Base-by-base conservation (phyloP, 164 flowering plant genomes). In the Aristolochia fimbriata region DNA sequence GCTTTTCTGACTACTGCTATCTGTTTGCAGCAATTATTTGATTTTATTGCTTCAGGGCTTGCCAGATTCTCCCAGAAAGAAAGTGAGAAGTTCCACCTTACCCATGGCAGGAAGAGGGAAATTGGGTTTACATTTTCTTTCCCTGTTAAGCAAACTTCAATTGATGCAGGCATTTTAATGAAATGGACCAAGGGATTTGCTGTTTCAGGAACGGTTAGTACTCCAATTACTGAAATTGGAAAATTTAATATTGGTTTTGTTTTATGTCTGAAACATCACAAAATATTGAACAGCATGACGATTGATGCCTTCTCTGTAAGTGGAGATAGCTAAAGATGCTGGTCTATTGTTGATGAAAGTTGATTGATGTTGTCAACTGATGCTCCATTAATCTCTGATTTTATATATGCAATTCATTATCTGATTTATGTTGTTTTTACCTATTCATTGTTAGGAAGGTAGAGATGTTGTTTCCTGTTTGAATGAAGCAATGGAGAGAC, bases 131-230 rank as follows among this genome's bases (percentile, higher is more conserved):
- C 96, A 23, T 92, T 92, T 71, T 92, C 98, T 46, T 92, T 89
- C 65, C 96, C 98, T 0, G 85, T 92, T 52, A 87, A 75, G 66
- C 96, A 92, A 58, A 85, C 79, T 9, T 85, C 98, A 1, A 81
- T 89, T 50, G 80, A 78, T 60, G 85, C 98, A 11, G 96, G 98
- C 60, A 84, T 80, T 47, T 77, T 89, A 15, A 87, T 92, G 56
- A 84, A 85, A 68, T 92, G 95, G 98, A 88, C 96, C 1, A 92
- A 92, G 68, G 96, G 96, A 4, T 92, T 89, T 70, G 74, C 91
- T 7, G 85, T 92, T 57, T 80, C 91, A 54, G 96, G 91, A 72
- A 81, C 91, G 71, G 98, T 88, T 62, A 20, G 89, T 81, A 19
- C 60, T 68, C 43, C 12, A 21, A 43, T 16, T 59, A 9, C 7